Percentiles rank a stretch among this genome's conserved stretches.
These are phyloP conservation scores for Chiua virens DNA, from an alignment of 768 basidiomycete genomes.

Conservation along the genomic window DNA sequence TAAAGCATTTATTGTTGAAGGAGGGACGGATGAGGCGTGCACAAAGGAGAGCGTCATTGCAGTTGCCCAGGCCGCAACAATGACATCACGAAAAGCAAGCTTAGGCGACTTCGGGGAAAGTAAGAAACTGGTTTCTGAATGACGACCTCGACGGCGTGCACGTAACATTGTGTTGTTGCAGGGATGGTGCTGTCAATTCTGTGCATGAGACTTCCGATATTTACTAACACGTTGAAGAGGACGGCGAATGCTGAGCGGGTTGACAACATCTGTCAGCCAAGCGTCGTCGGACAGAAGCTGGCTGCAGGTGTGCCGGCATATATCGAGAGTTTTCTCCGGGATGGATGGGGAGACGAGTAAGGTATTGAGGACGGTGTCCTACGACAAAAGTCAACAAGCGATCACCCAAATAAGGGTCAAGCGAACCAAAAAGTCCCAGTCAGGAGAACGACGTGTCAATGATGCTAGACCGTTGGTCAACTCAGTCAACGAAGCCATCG, in stretches of 20 bases:
- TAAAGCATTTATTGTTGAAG: conserved; percentile 19
- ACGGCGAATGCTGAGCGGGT: conserved; percentile 39
- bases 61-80: conserved; percentile 39
- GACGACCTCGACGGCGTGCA: conserved; percentile 43
- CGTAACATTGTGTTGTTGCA: conserved; percentile 37
- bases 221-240: conserved; percentile 46
- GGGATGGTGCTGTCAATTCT: conserved; percentile 27
- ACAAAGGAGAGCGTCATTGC: conserved; percentile 31
- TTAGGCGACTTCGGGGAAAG: conserved; percentile 10
- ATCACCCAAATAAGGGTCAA: background rate
- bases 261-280: conserved; percentile 20
- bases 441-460: conserved; percentile 24
- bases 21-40: conserved; percentile 20
- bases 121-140: conserved; percentile 32
- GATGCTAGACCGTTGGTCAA: conserved; percentile 25
- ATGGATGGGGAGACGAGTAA: conserved; percentile 27
- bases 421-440: conserved; percentile 34
- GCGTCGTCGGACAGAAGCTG: conserved; percentile 30
- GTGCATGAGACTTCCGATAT: conserved; percentile 38
- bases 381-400: conserved; percentile 11
- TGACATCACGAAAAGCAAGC: conserved; percentile 38
- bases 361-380: conserved; percentile 27
- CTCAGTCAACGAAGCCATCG: conserved; percentile 28
- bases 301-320: conserved; percentile 33
- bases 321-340: conserved; percentile 31